Conservation (phyloP, 1,284 basidiomycete species). For the Ustilago shanxiensis region DNA sequence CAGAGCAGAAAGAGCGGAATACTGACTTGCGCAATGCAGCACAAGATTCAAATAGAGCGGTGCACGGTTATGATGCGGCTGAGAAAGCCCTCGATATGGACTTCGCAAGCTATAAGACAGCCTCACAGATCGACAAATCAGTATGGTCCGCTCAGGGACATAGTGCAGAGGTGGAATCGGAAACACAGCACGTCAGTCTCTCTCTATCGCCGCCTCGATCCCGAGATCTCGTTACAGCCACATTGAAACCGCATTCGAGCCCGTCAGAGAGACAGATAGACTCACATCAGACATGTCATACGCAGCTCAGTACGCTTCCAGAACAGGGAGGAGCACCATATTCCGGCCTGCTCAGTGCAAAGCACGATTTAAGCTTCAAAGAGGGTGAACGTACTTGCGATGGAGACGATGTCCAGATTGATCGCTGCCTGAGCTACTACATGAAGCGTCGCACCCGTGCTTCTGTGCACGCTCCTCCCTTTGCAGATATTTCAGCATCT, state of each 20-base stretch:
- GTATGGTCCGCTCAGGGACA: not conserved
- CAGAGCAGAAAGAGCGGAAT: too few species aligned
- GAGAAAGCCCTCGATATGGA: not conserved
- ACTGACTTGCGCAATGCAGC: not conserved
- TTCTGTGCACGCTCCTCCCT: not conserved
- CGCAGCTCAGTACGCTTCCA: too few species aligned
- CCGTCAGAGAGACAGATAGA: not conserved
- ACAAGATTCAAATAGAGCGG: not conserved
- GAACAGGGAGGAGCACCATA: not conserved
- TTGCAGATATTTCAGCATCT: not conserved
- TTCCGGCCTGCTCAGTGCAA: not conserved
- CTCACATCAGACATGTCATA: too few species aligned
- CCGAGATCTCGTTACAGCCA: not conserved
- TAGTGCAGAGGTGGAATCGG: not conserved
- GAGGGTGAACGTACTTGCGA: slow-evolving; percentile 19
- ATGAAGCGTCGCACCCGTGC: slow-evolving; percentile 21
- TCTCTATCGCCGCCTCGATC: not conserved
- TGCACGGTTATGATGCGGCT: not conserved
- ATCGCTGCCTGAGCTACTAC: slow-evolving; percentile 50
- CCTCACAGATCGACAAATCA: not conserved
- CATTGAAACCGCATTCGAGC: not conserved
- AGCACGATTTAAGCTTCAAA: not conserved
- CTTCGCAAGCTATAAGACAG: not conserved
- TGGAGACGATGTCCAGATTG: slow-evolving; percentile 29
- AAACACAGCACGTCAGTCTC: not conserved